Conservation (phyloP, 495 filamentous ascomycete species). For the Podospora appendiculata region DNA sequence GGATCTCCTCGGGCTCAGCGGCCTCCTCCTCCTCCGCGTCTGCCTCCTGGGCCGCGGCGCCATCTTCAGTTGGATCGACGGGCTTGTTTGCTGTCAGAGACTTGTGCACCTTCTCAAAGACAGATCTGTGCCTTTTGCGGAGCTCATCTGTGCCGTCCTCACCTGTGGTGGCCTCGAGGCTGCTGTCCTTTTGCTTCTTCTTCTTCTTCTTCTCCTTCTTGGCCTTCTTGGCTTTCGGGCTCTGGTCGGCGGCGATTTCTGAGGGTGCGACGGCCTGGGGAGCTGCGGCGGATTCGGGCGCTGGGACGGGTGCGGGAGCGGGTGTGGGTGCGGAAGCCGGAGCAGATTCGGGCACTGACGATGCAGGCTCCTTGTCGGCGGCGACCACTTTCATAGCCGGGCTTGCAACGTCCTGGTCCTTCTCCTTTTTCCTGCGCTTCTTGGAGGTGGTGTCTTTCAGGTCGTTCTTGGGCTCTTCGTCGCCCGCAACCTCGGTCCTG, state of each 20-base stretch:
- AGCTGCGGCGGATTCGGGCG: background rate
- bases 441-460: background rate
- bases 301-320: background rate
- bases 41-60: slow-evolving; percentile 16
- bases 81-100: slow-evolving; percentile 21
- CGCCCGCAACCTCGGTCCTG: background rate
- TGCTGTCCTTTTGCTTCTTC: slow-evolving; percentile 19
- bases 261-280: background rate
- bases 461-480: background rate
- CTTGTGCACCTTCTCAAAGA: slow-evolving; percentile 43
- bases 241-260: background rate
- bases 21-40: slow-evolving; percentile 14
- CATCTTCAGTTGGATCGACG: slow-evolving; percentile 1
- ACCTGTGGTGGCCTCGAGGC: slow-evolving; percentile 3
- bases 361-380: no score
- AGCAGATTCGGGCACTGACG: background rate
- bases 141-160: slow-evolving; percentile 10
- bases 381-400: background rate
- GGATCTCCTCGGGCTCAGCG: slow-evolving; percentile 36
- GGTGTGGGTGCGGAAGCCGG: background rate
- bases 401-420: background rate
- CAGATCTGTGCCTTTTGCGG: slow-evolving; percentile 31
- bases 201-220: slow-evolving; percentile 21
- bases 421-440: slow-evolving; percentile 2
- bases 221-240: slow-evolving; percentile 5